Percentiles rank a stretch among this genome's conserved stretches.
These are phyloP conservation scores for Russula dissimulans DNA, from an alignment of 768 basidiomycete species.

Conservation along the genomic window DNA sequence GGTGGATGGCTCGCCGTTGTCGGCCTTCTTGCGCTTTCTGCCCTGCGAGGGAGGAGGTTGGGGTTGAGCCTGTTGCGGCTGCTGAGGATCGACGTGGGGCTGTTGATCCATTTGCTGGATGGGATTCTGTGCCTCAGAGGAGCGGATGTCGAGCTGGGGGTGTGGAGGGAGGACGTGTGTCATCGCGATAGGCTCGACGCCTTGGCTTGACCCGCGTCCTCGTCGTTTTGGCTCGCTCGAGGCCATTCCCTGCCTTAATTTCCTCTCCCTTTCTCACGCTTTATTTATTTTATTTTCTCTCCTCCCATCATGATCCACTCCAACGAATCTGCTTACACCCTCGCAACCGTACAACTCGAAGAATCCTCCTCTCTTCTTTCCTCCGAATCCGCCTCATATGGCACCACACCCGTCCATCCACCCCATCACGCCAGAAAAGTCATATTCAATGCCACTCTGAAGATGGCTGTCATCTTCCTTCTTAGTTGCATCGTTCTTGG, in stretches of 20 bases:
- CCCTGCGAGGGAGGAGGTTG: constrained; percentile 28
- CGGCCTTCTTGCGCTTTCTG: constrained; percentile 50
- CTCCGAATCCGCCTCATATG: constrained; percentile 13
- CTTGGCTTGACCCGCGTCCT: constrained; percentile 8
- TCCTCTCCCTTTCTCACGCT: constrained; percentile 3
- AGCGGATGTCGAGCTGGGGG: constrained; percentile 34
- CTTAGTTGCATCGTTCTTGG: constrained; percentile 62
- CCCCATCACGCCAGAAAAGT: constrained; percentile 41
- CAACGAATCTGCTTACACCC: constrained; percentile 51
- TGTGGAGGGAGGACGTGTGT: constrained; percentile 42
- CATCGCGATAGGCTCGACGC: constrained; percentile 27
- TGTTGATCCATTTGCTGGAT: constrained; percentile 57
- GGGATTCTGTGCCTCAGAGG: constrained; percentile 49
- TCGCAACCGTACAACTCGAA: constrained; percentile 41
- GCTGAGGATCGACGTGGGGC: constrained; percentile 36
- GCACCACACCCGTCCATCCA: constrained; percentile 24
- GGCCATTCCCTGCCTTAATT: constrained; percentile 7
- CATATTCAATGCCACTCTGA: constrained; percentile 71
- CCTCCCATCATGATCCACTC: constrained; percentile 19
- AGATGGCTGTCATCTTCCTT: constrained; percentile 73
- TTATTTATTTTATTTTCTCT: background rate
- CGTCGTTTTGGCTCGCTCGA: constrained; percentile 14
- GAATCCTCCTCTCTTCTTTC: constrained; percentile 23
- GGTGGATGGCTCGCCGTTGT: constrained; percentile 46
- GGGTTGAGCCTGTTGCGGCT: constrained; percentile 33